A percentile compares a stretch with the other conserved stretches of the same genome.
These are phyloP conservation scores for Vanrija pseudolonga DNA, from an alignment of 1,284 basidiomycete species.

Conservation along the genomic window DNA sequence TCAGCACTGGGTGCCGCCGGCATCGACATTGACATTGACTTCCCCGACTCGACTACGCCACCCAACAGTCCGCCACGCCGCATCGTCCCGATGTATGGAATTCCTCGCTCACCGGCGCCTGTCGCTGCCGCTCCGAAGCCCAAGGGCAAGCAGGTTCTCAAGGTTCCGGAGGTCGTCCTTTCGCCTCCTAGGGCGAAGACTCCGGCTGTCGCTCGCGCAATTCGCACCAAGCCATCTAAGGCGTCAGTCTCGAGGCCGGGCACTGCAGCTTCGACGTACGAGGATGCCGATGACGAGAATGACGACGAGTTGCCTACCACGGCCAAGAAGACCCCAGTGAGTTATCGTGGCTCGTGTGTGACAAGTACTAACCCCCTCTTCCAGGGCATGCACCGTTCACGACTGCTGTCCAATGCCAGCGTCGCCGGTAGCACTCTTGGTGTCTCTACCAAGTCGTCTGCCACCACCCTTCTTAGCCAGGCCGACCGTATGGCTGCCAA, in stretches of 20 bases:
- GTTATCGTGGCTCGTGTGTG: too few relatives aligned
- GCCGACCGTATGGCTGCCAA: constrained; percentile 43
- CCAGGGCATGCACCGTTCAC: not conserved
- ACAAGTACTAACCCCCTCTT: too few relatives aligned
- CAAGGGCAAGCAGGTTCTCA: not conserved
- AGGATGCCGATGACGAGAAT: constrained; percentile 6
- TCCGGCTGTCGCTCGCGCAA: not conserved
- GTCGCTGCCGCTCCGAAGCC: not conserved
- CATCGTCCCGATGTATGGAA: too few relatives aligned
- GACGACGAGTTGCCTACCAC: not conserved
- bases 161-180: constrained; percentile 3
- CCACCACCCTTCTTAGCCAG: constrained; percentile 23
- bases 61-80: constrained; percentile 5
- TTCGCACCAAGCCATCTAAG: not conserved
- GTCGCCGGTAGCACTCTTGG: not conserved
- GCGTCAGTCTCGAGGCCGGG: not conserved
- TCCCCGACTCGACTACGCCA: constrained; percentile 6
- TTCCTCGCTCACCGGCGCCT: not conserved
- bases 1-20: constrained; percentile 15
- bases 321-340: not conserved
- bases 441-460: constrained; percentile 1
- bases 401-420: not conserved
- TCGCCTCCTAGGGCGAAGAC: constrained; percentile 10
- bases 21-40: constrained; percentile 4
- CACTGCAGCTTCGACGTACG: not conserved